Conservation (phyloP, 2,329 filamentous ascomycete species). For the Curvularia hawaiiensis region DNA sequence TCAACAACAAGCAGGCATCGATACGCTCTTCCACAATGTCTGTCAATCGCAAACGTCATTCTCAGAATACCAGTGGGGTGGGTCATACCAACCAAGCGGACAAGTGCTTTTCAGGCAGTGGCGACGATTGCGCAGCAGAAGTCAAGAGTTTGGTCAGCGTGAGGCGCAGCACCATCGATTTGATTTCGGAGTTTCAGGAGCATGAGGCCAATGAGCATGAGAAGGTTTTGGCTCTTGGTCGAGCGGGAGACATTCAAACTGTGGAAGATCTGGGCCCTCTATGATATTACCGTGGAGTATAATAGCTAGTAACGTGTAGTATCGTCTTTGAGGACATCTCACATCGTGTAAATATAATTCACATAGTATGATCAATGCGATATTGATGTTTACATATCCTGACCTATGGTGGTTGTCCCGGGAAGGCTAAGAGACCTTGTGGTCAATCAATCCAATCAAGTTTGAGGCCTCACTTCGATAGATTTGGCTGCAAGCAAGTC, state of each 20-base stretch:
- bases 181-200: constrained; percentile 45
- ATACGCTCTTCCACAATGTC: constrained; percentile 24
- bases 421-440: no score
- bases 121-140: constrained; percentile 24
- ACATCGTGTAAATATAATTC: neutral
- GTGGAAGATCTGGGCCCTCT: neutral
- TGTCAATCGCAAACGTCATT: constrained; percentile 20
- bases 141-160: constrained; percentile 42
- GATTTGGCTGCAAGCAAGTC: no score
- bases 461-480: no score
- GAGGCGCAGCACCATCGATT: constrained; percentile 49
- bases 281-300: neutral
- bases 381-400: neutral
- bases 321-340: neutral
- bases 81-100: constrained; percentile 27
- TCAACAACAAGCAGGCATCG: constrained; percentile 24
- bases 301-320: neutral
- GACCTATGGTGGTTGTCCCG: neutral
- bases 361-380: neutral
- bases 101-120: constrained; percentile 19
- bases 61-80: constrained; percentile 28
- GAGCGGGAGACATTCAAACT: constrained; percentile 16
- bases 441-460: no score
- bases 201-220: constrained; percentile 45
- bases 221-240: constrained; percentile 32